Conservation (phyloP, 2,329 filamentous ascomycete genomes). For the Alternaria atra region DNA sequence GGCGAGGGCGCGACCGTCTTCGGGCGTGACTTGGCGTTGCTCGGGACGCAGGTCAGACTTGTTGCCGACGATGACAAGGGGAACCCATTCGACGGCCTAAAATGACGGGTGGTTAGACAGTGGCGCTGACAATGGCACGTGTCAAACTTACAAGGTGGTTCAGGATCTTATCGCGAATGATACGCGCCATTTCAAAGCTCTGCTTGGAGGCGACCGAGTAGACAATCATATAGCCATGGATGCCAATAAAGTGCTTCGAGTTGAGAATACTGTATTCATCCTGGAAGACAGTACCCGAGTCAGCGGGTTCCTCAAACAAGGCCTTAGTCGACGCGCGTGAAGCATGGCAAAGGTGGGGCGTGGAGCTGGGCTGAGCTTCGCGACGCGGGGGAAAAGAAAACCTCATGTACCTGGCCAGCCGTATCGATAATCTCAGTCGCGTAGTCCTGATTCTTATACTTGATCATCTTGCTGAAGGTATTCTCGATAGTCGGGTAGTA, state of each 20-base stretch:
- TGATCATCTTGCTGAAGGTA: slow-evolving; percentile 95
- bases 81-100: slow-evolving; percentile 89
- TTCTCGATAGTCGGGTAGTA: slow-evolving; percentile 99
- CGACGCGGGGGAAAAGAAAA: slow-evolving; percentile 32
- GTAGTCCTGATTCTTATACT: slow-evolving; percentile 91
- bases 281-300: slow-evolving; percentile 55
- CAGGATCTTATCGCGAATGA: slow-evolving; percentile 96
- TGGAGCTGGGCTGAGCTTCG: slow-evolving; percentile 21
- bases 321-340: slow-evolving; percentile 3
- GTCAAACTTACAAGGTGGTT: slow-evolving; percentile 80
- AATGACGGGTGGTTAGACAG: slow-evolving; percentile 17
- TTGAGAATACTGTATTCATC: slow-evolving; percentile 99
- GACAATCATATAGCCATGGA: slow-evolving; percentile 97
- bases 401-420: slow-evolving; percentile 78
- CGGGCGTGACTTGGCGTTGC: slow-evolving; percentile 86
- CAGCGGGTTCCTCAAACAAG: slow-evolving; percentile 26
- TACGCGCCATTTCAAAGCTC: slow-evolving; percentile 96
- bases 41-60: slow-evolving; percentile 94
- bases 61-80: slow-evolving; percentile 94
- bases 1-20: slow-evolving; percentile 84
- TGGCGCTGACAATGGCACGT: slow-evolving; percentile 5
- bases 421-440: slow-evolving; percentile 98
- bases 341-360: slow-evolving; percentile 22
- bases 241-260: slow-evolving; percentile 98
- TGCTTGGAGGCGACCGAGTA: slow-evolving; percentile 96